These are phyloP conservation scores for Tricladium varicosporioides DNA, from an alignment of 2,329 filamentous ascomycete genomes.

Conservation along the genomic window DNA sequence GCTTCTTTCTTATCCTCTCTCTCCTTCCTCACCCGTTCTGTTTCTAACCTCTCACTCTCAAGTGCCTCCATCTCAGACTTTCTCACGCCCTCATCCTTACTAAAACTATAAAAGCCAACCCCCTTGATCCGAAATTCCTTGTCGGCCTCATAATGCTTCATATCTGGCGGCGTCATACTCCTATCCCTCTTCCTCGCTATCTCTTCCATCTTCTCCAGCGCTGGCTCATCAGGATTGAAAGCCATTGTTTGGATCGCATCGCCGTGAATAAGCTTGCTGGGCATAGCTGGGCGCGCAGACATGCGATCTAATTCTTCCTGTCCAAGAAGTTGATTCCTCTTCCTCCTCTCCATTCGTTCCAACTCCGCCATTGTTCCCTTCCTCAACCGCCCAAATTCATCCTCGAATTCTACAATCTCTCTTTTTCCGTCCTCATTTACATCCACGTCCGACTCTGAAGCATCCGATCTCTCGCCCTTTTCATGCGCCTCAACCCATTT, in stretches of 20 bases:
- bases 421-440: constrained; percentile 39
- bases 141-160: constrained; percentile 81
- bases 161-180: constrained; percentile 74
- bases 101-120: constrained; percentile 89
- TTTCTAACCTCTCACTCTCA: constrained; percentile 68
- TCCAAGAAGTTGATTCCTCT: constrained; percentile 49
- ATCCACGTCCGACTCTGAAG: constrained; percentile 66
- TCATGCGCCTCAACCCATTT: constrained; percentile 81
- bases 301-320: constrained; percentile 65
- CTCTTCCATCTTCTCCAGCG: constrained; percentile 69
- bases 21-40: constrained; percentile 48
- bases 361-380: constrained; percentile 69
- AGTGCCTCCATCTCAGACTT: constrained; percentile 69
- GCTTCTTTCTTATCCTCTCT: constrained; percentile 56
- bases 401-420: constrained; percentile 80
- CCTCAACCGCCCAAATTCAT: constrained; percentile 87
- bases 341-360: constrained; percentile 58
- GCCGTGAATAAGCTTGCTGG: constrained; percentile 75
- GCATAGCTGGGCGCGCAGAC: constrained; percentile 64
- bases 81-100: constrained; percentile 66
- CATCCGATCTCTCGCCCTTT: constrained; percentile 29
- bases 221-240: constrained; percentile 70
- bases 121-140: constrained; percentile 84
- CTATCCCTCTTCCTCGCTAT: constrained; percentile 77
- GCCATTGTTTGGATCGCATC: constrained; percentile 81